These are phyloP conservation scores for Tricholomella constricta DNA, from an alignment of 768 basidiomycete species.

Conservation along the genomic window DNA sequence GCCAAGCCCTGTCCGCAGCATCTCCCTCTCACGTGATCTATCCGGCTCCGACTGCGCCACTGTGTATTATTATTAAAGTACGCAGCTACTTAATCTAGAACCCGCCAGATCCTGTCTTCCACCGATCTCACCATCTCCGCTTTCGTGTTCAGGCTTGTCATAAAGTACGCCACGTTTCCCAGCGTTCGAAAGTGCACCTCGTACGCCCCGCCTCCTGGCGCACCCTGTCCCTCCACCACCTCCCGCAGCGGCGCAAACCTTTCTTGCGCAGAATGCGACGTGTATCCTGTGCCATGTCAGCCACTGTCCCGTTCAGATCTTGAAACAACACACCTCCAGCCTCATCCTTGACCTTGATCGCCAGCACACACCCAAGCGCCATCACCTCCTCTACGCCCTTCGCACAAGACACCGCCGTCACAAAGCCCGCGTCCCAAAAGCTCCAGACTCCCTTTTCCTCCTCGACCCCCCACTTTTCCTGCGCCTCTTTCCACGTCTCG, in stretches of 20 bases:
- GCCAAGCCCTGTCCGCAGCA: conserved; percentile 23
- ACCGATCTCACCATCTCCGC: conserved; percentile 53
- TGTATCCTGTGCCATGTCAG: conserved; percentile 43
- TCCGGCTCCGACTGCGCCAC: too few relatives aligned
- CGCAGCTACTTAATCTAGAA: conserved; percentile 14
- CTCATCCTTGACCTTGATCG: conserved; percentile 68
- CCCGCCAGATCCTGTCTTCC: conserved; percentile 62
- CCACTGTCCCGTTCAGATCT: background rate
- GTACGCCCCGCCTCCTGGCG: conserved; percentile 58
- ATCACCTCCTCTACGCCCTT: conserved; percentile 71
- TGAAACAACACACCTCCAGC: conserved; percentile 46
- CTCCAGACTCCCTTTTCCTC: conserved; percentile 61
- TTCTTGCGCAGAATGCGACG: conserved; percentile 64
- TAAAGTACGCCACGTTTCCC: conserved; percentile 92
- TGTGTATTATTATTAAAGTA: too few relatives aligned
- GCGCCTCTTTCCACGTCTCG: conserved; percentile 62
- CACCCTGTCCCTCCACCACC: conserved; percentile 11
- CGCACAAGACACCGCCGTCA: conserved; percentile 59
- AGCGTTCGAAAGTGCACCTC: conserved; percentile 85
- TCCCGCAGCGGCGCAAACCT: conserved; percentile 54
- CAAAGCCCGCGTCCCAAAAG: conserved; percentile 81
- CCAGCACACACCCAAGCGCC: conserved; percentile 85
- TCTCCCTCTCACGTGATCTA: conserved; percentile 13
- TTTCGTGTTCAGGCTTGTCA: conserved; percentile 81
- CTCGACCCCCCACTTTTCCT: conserved; percentile 53